These are phyloP conservation scores for Eucalyptus cladocalyx DNA, from an alignment of 345 rosid species.

Conservation along the genomic window DNA sequence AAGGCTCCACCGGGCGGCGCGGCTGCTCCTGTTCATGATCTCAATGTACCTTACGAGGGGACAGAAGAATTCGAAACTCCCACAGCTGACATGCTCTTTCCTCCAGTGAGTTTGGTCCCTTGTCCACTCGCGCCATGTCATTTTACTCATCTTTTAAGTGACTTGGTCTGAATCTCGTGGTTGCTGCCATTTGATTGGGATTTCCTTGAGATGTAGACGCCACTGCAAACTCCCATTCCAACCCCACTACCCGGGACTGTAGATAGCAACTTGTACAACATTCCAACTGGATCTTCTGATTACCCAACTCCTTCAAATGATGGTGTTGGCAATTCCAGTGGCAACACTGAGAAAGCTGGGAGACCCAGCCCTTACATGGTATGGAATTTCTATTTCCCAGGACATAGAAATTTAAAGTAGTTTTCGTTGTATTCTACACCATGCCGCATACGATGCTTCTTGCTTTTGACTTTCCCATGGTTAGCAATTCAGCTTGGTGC, in stretches of 20 bases:
- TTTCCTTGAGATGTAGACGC: slow-evolving; percentile 45
- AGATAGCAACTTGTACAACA: slow-evolving; percentile 79
- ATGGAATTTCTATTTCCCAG: background rate
- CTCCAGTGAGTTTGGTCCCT: slow-evolving; percentile 45
- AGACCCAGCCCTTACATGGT: slow-evolving; percentile 86
- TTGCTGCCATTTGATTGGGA: background rate
- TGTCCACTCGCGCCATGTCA: background rate
- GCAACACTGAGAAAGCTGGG: slow-evolving; percentile 57
- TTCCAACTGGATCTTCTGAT: slow-evolving; percentile 80
- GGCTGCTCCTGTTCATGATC: slow-evolving; percentile 72
- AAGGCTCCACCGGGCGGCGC: slow-evolving; percentile 53
- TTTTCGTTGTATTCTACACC: background rate
- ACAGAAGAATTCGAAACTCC: slow-evolving; percentile 97
- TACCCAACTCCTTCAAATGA: slow-evolving; percentile 55
- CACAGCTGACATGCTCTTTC: slow-evolving; percentile 88
- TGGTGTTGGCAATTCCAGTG: slow-evolving; percentile 34
- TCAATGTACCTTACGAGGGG: slow-evolving; percentile 93
- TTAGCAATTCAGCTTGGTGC: background rate
- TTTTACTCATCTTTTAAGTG: background rate
- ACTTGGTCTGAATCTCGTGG: background rate
- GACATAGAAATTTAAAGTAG: background rate
- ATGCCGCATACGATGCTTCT: background rate
- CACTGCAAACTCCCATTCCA: slow-evolving; percentile 72
- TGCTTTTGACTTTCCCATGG: background rate
- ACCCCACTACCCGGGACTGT: slow-evolving; percentile 65